A percentile compares a stretch with the other conserved stretches of the same genome.
These are phyloP conservation scores for Clavispora vitiphila DNA, from an alignment of 805 yeast species.

Conservation along the genomic window DNA sequence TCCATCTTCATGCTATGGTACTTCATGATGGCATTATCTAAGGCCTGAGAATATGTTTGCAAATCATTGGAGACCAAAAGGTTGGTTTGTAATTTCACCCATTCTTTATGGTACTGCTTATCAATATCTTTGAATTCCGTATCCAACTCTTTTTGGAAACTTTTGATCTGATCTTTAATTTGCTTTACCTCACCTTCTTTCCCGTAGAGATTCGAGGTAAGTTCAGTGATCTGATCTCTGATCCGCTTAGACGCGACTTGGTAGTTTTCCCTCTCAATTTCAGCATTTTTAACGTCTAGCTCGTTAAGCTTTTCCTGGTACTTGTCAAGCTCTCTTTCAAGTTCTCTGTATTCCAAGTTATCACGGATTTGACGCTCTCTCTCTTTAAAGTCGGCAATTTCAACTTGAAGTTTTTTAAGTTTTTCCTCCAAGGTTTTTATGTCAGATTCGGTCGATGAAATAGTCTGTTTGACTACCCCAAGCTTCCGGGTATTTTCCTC, in stretches of 20 bases:
- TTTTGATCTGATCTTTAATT: slow-evolving; percentile 62
- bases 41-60: slow-evolving; percentile 72
- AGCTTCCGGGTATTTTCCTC: slow-evolving; percentile 16
- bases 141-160: slow-evolving; percentile 52
- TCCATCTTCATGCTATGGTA: slow-evolving; percentile 89
- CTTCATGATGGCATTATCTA: slow-evolving; percentile 91
- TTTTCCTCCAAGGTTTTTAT: slow-evolving; percentile 16
- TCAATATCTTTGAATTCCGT: slow-evolving; percentile 72
- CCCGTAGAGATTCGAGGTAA: slow-evolving; percentile 65
- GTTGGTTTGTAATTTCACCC: slow-evolving; percentile 73
- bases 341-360: slow-evolving; percentile 53
- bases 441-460: slow-evolving; percentile 9
- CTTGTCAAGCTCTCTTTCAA: slow-evolving; percentile 33
- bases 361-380: slow-evolving; percentile 61
- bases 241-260: slow-evolving; percentile 52
- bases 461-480: neutral
- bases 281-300: slow-evolving; percentile 55
- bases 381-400: slow-evolving; percentile 51
- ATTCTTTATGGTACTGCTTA: slow-evolving; percentile 57
- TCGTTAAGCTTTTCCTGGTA: slow-evolving; percentile 36
- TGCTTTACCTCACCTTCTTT: slow-evolving; percentile 84
- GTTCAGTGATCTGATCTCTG: slow-evolving; percentile 43
- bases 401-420: slow-evolving; percentile 33
- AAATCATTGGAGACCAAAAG: slow-evolving; percentile 76
- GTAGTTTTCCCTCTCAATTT: slow-evolving; percentile 53